Percentiles rank a stretch among this genome's conserved stretches.
Conservation (phyloP, 2,329 filamentous ascomycete species). For the Talaromyces sp. region DNA sequence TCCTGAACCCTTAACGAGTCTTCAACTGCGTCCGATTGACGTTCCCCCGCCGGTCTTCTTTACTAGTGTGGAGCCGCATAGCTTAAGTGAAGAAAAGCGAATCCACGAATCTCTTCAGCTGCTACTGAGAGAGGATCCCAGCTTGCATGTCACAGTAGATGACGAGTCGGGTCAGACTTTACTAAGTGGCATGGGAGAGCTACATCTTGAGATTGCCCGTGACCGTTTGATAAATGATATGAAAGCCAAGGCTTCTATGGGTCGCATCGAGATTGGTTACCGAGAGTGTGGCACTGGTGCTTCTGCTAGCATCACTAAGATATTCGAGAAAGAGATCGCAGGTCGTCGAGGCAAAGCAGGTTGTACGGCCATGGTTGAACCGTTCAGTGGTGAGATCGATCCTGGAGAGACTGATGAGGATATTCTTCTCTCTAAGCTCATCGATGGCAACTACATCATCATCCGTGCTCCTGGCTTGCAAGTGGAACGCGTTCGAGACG, state of each 20-base stretch:
- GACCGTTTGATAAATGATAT: slow-evolving; percentile 87
- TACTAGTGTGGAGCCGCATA: slow-evolving; percentile 83
- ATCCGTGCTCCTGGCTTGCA: slow-evolving; percentile 57
- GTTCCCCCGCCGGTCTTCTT: slow-evolving; percentile 96
- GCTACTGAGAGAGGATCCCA: slow-evolving; percentile 88
- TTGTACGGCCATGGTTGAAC: slow-evolving; percentile 70
- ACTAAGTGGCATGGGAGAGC: slow-evolving; percentile 91
- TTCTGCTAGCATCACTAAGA: slow-evolving; percentile 60
- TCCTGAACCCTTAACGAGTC: slow-evolving; percentile 67
- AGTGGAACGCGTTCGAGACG: slow-evolving; percentile 39
- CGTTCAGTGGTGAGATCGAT: slow-evolving; percentile 48
- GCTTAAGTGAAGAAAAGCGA: slow-evolving; percentile 75
- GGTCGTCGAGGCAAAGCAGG: slow-evolving; percentile 77
- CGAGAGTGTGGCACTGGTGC: slow-evolving; percentile 73
- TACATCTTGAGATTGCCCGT: slow-evolving; percentile 90
- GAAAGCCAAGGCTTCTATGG: slow-evolving; percentile 82
- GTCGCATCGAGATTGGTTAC: slow-evolving; percentile 92
- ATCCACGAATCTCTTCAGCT: slow-evolving; percentile 76
- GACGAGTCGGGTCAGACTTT: slow-evolving; percentile 92
- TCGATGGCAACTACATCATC: slow-evolving; percentile 72
- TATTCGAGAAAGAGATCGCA: slow-evolving; percentile 78
- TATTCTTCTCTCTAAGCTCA: slow-evolving; percentile 44
- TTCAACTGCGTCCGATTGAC: slow-evolving; percentile 84
- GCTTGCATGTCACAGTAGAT: slow-evolving; percentile 79
- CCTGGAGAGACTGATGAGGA: slow-evolving; percentile 23